Evolutionary conservation across 345 rosid species (phyloP).

Genomic region (Populus pruinosa): DNA sequence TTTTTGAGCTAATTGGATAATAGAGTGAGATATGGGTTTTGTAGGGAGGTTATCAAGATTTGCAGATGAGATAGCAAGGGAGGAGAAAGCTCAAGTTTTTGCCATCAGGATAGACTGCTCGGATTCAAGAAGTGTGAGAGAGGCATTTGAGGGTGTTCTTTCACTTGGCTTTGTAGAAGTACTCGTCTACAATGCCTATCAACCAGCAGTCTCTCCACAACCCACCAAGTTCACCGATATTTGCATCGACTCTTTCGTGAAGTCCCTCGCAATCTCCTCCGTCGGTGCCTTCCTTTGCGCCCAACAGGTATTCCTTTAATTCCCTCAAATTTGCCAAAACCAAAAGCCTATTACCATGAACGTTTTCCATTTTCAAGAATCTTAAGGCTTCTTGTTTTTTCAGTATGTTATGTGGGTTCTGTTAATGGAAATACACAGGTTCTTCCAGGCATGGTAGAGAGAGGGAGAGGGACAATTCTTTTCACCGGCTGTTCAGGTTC

Average conservation of each 20-base stretch:
- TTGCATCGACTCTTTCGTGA: conserved; percentile 65
- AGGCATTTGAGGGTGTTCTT: conserved; percentile 93
- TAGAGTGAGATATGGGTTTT: neutral
- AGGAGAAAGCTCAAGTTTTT: conserved; percentile 86
- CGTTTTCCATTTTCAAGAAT: neutral
- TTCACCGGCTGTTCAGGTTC: conserved; percentile 96
- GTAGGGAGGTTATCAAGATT: conserved; percentile 69
- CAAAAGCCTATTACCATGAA: neutral
- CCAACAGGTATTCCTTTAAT: conserved; percentile 52
- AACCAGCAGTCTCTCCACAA: conserved; percentile 39
- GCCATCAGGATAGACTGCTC: conserved; percentile 94
- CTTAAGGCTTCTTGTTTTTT: neutral
- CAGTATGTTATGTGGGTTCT: neutral
- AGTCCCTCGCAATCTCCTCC: conserved; percentile 71
- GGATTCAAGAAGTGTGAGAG: conserved; percentile 73
- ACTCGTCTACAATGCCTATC: conserved; percentile 82
- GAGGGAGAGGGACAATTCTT: conserved; percentile 84
- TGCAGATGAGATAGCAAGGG: conserved; percentile 96
- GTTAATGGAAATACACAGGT: conserved; percentile 35
- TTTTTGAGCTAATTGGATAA: neutral
- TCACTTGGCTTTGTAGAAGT: conserved; percentile 89
- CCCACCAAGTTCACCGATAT: conserved; percentile 66
- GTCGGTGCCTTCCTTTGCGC: conserved; percentile 80
- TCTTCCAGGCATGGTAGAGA: conserved; percentile 85
- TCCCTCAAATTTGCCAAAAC: neutral